Evolutionary conservation across 2,329 filamentous ascomycete species (phyloP), one percentile per base, ranked within the genome.

Genomic region (Aspergillus oerlinghausenensis): DNA sequence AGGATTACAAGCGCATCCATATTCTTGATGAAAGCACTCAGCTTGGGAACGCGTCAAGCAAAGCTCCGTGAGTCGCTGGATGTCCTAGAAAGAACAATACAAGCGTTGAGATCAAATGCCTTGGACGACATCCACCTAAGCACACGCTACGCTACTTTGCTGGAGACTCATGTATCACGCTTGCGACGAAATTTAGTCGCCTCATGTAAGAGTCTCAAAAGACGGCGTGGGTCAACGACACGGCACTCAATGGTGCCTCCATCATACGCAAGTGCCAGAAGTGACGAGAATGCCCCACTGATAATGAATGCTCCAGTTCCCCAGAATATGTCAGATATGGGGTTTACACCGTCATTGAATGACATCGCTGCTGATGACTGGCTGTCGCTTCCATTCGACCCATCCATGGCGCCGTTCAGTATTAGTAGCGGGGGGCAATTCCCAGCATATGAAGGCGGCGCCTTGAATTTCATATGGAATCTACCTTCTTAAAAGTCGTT

Each of bases 1-100:
- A 77, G 81, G 25, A 78, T 83, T 49, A 82, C 79, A 2, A 81
- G 79, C 2, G 79, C 80, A 0, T 83, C 81, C 0, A 81, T 84
- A 4, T 82, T 83, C 55, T 69, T 84, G 3, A 77, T 84, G 62
- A 77, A 77, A 62, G 79, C 79, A 0, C 63, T 82, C 14, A 82
- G 79, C 56, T 53, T 82, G 40, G 80, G 80, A 0, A 75, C 78
- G 1, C 73, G 78, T 1, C 78, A 80, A 55, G 74, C 78, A 5
- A 80, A 80, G 49, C 65, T 82, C 5, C 75, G 77, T 52, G 75
- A 77, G 29, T 79, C 77, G 0, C 70, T 82, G 0, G 75, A 80
- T 54, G 73, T 79, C 2, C 70, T 82, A 0, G 77, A 80, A 42
- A 73, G 73, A 17, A 77, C 76, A 51, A 81, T 82, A 42, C 71